Evolutionary conservation across 1,284 basidiomycete species (phyloP).

Genomic region (Austropuccinia psidii): DNA sequence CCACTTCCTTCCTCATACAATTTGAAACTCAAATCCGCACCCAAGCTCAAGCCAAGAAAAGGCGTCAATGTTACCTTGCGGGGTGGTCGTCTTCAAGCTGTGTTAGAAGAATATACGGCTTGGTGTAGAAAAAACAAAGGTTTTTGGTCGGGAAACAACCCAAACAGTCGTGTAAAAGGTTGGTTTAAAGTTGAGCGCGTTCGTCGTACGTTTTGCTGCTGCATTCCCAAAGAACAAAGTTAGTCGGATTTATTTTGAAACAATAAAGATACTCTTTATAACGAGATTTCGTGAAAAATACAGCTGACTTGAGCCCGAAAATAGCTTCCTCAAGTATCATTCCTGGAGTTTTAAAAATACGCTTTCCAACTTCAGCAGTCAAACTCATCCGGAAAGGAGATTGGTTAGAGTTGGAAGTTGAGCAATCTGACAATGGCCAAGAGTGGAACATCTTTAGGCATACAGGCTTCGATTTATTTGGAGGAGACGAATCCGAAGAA

Average conservation of each 20-base stretch:
- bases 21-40: slow-evolving; percentile 25
- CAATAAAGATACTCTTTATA: too few species aligned
- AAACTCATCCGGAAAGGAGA: slow-evolving; percentile 33
- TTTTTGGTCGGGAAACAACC: slow-evolving; percentile 22
- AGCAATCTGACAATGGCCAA: slow-evolving; percentile 19
- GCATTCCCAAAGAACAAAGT: neutral
- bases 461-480: slow-evolving; percentile 16
- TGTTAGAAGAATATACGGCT: slow-evolving; percentile 32
- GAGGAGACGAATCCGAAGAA: slow-evolving; percentile 34
- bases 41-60: slow-evolving; percentile 34
- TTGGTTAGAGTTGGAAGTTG: slow-evolving; percentile 14
- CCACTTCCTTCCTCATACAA: neutral
- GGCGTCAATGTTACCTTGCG: slow-evolving; percentile 28
- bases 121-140: slow-evolving; percentile 35
- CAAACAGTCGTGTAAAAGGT: slow-evolving; percentile 1
- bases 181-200: slow-evolving; percentile 34
- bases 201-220: slow-evolving; percentile 35
- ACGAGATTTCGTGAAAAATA: neutral
- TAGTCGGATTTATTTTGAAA: neutral
- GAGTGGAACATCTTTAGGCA: slow-evolving; percentile 36
- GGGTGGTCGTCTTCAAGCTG: slow-evolving; percentile 18
- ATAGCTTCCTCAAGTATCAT: neutral
- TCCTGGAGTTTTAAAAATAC: slow-evolving; percentile 14
- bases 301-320: neutral
- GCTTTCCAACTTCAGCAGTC: slow-evolving; percentile 32